Evolutionary conservation across 768 basidiomycete genomes (phyloP).

Genomic region (Sporobolomyces phaffii): DNA sequence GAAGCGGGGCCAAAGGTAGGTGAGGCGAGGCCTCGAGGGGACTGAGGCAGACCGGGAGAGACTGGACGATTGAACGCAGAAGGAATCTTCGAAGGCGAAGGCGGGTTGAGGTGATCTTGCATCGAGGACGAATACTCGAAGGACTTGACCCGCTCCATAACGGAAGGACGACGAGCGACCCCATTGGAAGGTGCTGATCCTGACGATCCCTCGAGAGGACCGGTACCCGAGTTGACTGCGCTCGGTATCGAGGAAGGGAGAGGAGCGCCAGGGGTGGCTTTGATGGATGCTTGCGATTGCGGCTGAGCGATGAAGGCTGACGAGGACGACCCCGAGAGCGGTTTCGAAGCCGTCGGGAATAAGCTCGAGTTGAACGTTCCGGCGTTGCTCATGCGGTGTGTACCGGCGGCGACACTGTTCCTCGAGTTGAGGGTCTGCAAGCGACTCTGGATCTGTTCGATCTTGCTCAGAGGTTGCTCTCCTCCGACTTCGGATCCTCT

Average conservation of each 20-base stretch:
- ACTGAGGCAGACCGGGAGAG: slow-evolving; percentile 1
- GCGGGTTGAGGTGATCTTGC: slow-evolving; percentile 7
- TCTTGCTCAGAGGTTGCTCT: slow-evolving; percentile 18
- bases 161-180: slow-evolving; percentile 21
- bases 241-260: background rate
- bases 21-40: slow-evolving; percentile 14
- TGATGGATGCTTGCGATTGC: background rate
- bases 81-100: slow-evolving; percentile 29
- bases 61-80: background rate
- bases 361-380: background rate
- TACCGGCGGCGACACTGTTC: slow-evolving; percentile 13
- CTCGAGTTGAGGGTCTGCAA: slow-evolving; percentile 25
- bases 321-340: background rate
- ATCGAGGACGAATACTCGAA: slow-evolving; percentile 23
- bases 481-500: slow-evolving; percentile 2
- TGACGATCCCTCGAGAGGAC: background rate
- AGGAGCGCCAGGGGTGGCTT: no score
- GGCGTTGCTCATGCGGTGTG: slow-evolving; percentile 13
- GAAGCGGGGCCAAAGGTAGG: slow-evolving; percentile 12
- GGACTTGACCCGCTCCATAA: slow-evolving; percentile 34
- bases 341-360: slow-evolving; percentile 7
- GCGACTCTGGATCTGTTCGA: slow-evolving; percentile 17
- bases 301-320: background rate
- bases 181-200: background rate
- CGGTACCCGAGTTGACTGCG: no score